Evolutionary conservation across 2,329 filamentous ascomycete genomes (phyloP), one percentile per base, ranked within the genome.

Genomic region (Juglanconis oblonga): DNA sequence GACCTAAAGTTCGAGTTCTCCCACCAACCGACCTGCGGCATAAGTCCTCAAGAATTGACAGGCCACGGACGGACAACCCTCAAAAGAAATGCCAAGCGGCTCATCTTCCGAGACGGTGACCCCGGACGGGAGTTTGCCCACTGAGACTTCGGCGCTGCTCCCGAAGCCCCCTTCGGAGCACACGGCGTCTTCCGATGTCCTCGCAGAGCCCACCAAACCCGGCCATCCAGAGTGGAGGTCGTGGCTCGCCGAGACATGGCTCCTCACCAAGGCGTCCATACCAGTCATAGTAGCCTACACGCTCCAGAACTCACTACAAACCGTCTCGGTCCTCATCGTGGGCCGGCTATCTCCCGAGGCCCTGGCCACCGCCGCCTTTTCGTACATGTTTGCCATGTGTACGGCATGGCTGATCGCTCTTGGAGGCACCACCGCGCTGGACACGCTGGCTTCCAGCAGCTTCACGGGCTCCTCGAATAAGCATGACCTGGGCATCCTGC

Each of bases 331-430:
- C 4, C 77, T 96, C 50, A 87, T 96, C 42, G 91, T 91, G 3
- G 92, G 92, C 9, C 86, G 90, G 3, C 77, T 92, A 0, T 93
- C 89, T 0, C 88, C 92, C 1, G 89, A 95, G 72, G 87, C 91
- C 1, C 77, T 96, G 6, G 90, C 92, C 0, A 90, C 89, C 0
- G 88, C 91, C 1, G 91, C 92, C 0, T 96, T 96, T 69, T 90
- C 89, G 2, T 94, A 95, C 77, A 96, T 96, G 92, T 96, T 96
- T 67, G 92, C 92, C 57, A 92, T 94, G 89, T 87, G 89, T 29
- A 92, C 91, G 1, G 92, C 87, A 0, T 96, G 92, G 91, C 82
- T 96, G 42, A 90, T 96, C 61, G 92, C 88, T 0, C 82, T 96
- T 4, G 92, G 92, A 33, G 92, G 92, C 7, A 93, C 91, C 0